Percentiles rank a stretch among this genome's conserved stretches.
These are phyloP conservation scores for Alternaria atra DNA, from an alignment of 2,329 filamentous ascomycete genomes.

Conservation along the genomic window DNA sequence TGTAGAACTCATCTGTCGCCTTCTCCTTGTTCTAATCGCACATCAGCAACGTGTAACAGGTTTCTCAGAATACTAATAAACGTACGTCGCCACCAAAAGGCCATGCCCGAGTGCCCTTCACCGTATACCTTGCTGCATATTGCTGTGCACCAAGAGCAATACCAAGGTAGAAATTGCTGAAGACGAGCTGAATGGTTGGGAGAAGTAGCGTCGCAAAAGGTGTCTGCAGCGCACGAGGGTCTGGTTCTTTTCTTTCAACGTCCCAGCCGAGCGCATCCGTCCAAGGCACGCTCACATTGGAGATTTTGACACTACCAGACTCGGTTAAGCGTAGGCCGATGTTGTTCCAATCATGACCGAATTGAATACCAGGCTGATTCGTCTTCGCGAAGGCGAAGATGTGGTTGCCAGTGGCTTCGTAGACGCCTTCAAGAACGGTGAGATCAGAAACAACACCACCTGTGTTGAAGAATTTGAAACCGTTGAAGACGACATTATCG, in stretches of 20 bases:
- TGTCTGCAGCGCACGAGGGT: constrained; percentile 60
- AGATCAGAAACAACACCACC: constrained; percentile 72
- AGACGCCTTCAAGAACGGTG: constrained; percentile 70
- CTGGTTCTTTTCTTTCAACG: constrained; percentile 58
- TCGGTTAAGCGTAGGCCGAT: constrained; percentile 70
- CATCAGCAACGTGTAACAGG: constrained; percentile 6
- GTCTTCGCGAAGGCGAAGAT: constrained; percentile 71
- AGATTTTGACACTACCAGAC: constrained; percentile 69
- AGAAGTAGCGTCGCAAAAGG: constrained; percentile 67
- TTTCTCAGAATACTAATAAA: not conserved
- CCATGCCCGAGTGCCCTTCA: constrained; percentile 67
- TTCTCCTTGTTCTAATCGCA: constrained; percentile 60
- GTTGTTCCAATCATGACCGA: constrained; percentile 71
- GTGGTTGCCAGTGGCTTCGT: constrained; percentile 66
- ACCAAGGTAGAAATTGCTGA: constrained; percentile 71
- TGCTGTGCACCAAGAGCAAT: constrained; percentile 68
- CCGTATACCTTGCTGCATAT: constrained; percentile 66
- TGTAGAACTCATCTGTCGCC: constrained; percentile 70
- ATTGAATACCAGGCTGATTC: constrained; percentile 65
- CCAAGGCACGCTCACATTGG: constrained; percentile 67
- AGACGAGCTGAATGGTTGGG: constrained; percentile 72
- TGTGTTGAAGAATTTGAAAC: constrained; percentile 73
- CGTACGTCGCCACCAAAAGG: constrained; percentile 66
- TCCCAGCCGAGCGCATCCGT: constrained; percentile 70
- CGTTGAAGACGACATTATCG: constrained; percentile 66